Base-by-base conservation (phyloP, 495 filamentous ascomycete species). In the Penicillium riverlandense region DNA sequence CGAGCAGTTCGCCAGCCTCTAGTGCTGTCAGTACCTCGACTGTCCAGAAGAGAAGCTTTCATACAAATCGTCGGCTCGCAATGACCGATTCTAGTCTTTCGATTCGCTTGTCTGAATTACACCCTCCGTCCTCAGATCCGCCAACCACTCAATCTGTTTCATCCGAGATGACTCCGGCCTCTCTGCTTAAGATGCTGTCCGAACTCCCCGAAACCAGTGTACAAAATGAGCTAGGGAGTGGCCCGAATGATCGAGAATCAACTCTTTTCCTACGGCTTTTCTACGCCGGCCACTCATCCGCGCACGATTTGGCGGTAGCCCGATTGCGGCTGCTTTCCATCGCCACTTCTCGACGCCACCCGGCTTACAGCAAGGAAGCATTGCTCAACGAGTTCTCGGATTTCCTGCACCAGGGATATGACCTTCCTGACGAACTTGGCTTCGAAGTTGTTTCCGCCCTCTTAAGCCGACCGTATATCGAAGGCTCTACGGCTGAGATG, bases 251-350 rank as follows among this genome's bases (percentile, higher is more conserved):
- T 50, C 45, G 33, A 7, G 39, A 48, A 1, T 75, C 75, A 6
- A 80, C 75, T 6, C 45, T 67, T 7, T 81, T 80, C 45, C 51
- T 81, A 27, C 54, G 47, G 11, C 62, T 63, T 13, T 72, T 79
- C 29, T 61, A 79, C 43, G 44, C 22, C 29, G 54, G 55, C 12
- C 29, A 41, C 3, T 54, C 62, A 32, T 61, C 69, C n/a, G 44
- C 47, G 6, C 37, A 58, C 12, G 55, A 61, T 27, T 45, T 59
- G 15, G 65, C 56, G 11, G 40, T 62, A 28, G 49, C 61, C 11
- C 52, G 42, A 29, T 40, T 74, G 27, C 59, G 64, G 46, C 48
- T 78, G 13, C 38, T 58, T 8, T 63, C 58, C n/a, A 59, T 61
- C 27, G 73, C 67, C 1, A 45, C 65, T 11, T 53, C 51, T 22